Evolutionary conservation across 179 eudicot species (phyloP).

Genomic region (Sideroxylon spinosum): DNA sequence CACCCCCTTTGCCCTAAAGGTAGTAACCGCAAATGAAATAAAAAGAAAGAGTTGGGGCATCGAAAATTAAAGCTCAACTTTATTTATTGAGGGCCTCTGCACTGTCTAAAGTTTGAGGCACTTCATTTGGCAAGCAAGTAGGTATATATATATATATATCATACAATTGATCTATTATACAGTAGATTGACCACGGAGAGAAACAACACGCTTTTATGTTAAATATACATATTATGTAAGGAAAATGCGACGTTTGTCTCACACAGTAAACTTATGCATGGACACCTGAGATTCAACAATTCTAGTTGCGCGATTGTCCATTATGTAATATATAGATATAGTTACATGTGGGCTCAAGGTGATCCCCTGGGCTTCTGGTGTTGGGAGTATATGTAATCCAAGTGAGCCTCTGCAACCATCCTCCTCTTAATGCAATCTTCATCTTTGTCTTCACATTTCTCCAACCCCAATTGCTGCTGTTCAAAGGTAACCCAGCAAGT

Average conservation of each 20-base stretch:
- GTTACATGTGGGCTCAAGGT: not conserved
- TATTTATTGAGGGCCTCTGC: too few species aligned
- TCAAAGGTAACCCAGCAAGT: not conserved
- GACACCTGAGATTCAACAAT: too few species aligned
- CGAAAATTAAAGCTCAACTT: too few species aligned
- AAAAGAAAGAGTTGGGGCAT: too few species aligned
- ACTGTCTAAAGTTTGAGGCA: not conserved
- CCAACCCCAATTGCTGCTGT: conserved; percentile 43
- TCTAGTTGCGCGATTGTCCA: too few species aligned
- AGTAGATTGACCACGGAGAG: not conserved
- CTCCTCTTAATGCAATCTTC: conserved; percentile 45
- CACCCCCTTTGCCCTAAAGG: too few species aligned
- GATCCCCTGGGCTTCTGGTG: conserved; percentile 20
- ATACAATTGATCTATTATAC: not conserved
- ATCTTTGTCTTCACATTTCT: conserved; percentile 33
- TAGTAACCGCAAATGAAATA: too few species aligned
- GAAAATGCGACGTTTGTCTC: too few species aligned
- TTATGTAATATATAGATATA: too few species aligned
- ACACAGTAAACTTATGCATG: too few species aligned
- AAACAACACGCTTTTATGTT: not conserved
- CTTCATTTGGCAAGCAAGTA: not conserved
- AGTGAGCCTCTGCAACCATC: conserved; percentile 55
- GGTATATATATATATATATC: not conserved
- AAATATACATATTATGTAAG: too few species aligned
- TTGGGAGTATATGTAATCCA: conserved; percentile 63